These are phyloP conservation scores for Aureobasidium musti DNA, from an alignment of 2,329 filamentous ascomycete genomes.

Conservation along the genomic window DNA sequence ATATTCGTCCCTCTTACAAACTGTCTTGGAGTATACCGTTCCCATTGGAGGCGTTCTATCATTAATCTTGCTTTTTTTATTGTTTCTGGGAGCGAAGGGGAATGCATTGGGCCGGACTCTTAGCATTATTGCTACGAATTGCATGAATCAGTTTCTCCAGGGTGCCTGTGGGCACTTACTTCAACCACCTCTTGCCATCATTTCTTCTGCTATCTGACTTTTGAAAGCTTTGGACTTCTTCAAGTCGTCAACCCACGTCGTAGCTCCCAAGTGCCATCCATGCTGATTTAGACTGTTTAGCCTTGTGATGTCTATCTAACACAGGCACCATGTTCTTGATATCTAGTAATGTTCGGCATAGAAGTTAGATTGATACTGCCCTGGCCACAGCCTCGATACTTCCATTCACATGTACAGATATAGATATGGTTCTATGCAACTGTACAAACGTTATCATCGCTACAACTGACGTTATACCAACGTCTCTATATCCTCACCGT, in stretches of 20 bases:
- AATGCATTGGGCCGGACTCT: constrained; percentile 26
- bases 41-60: constrained; percentile 11
- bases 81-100: constrained; percentile 1
- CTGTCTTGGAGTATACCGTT: constrained; percentile 13
- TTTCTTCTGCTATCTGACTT: background rate
- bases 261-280: too few species aligned
- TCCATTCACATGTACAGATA: too few species aligned
- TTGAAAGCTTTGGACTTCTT: background rate
- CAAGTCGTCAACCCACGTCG: too few species aligned
- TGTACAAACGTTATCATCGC: too few species aligned
- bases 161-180: constrained; percentile 16
- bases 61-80: constrained; percentile 6
- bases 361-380: background rate
- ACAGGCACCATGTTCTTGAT: background rate
- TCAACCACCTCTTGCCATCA: background rate
- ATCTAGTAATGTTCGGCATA: too few species aligned
- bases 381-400: background rate
- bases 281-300: background rate
- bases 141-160: constrained; percentile 26
- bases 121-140: constrained; percentile 28
- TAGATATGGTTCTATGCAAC: too few species aligned
- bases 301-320: background rate
- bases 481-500: too few species aligned
- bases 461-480: too few species aligned
- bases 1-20: constrained; percentile 6